Conservation (phyloP, 495 filamentous ascomycete genomes). For the Astrothelium macrocarpum region DNA sequence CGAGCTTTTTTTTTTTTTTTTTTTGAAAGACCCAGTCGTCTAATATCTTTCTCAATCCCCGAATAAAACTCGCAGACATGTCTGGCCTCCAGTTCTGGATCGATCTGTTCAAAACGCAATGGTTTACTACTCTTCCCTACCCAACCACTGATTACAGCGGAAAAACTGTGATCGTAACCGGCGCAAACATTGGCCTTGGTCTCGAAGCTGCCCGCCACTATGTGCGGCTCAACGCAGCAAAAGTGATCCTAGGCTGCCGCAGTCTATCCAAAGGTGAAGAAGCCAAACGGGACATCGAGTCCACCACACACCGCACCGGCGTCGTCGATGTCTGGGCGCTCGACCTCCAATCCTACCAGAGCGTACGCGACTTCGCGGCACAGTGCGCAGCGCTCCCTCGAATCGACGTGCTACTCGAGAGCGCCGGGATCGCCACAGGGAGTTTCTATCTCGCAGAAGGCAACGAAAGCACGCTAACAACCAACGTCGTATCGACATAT, state of each 20-base stretch:
- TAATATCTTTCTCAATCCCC: no score
- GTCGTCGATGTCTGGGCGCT: slow-evolving; percentile 45
- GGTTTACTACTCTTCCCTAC: slow-evolving; percentile 12
- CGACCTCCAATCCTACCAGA: slow-evolving; percentile 45
- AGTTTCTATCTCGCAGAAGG: slow-evolving; percentile 30
- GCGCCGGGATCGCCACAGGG: slow-evolving; percentile 25
- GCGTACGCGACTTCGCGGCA: slow-evolving; percentile 40
- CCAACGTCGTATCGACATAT: slow-evolving; percentile 43
- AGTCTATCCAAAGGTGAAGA: slow-evolving; percentile 18
- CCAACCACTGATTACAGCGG: slow-evolving; percentile 19
- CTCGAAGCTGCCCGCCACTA: slow-evolving; percentile 21
- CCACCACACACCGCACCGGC: slow-evolving; percentile 19
- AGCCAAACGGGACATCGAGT: slow-evolving; percentile 13
- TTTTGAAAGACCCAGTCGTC: no score
- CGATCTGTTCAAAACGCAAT: slow-evolving; percentile 16
- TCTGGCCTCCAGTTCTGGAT: slow-evolving; percentile 1
- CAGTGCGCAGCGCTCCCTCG: neutral
- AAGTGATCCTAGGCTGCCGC: slow-evolving; percentile 24
- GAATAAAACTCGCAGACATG: neutral
- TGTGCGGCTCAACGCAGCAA: slow-evolving; percentile 11
- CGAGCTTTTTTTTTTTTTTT: no score
- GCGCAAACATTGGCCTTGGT: slow-evolving; percentile 39
- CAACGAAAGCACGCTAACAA: slow-evolving; percentile 36
- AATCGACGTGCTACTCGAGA: slow-evolving; percentile 21
- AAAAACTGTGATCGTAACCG: slow-evolving; percentile 45